Evolutionary conservation across 1,139 yeast species (phyloP).

Genomic region (Pichia inconspicua): DNA sequence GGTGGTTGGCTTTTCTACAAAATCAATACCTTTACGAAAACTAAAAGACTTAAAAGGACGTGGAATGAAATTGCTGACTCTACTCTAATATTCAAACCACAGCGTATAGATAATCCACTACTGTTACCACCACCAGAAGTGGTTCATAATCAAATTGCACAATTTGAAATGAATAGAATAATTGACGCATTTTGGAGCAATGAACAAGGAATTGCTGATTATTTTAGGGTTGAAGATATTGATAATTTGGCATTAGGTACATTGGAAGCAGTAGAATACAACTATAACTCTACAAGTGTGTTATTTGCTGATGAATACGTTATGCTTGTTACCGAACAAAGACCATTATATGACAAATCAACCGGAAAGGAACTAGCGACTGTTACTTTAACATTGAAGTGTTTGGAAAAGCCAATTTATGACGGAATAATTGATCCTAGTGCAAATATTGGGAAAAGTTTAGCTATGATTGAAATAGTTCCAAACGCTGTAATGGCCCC

Average conservation of each 20-base stretch:
- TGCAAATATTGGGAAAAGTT: conserved; percentile 17
- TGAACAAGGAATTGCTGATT: conserved; percentile 27
- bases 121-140: conserved; percentile 22
- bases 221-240: conserved; percentile 18
- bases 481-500: conserved; percentile 22
- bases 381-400: conserved; percentile 21
- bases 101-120: conserved; percentile 2
- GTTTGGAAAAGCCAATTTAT: conserved; percentile 15
- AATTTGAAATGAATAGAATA: conserved; percentile 27
- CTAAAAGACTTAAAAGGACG: conserved; percentile 16
- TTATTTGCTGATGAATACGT: conserved; percentile 14
- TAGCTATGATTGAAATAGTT: conserved; percentile 28
- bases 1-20: conserved; percentile 27
- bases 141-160: conserved; percentile 23
- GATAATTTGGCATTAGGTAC: conserved; percentile 26
- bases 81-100: conserved; percentile 20
- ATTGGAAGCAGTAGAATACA: conserved; percentile 28
- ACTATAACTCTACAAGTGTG: conserved; percentile 19
- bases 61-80: conserved; percentile 21
- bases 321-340: conserved; percentile 23
- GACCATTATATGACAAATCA: conserved; percentile 25
- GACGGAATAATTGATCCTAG: conserved; percentile 21
- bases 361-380: conserved; percentile 22
- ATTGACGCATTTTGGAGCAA: conserved; percentile 29
- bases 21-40: conserved; percentile 16